Conservation (phyloP, 495 filamentous ascomycete genomes). For the Penicillium cinerascens region DNA sequence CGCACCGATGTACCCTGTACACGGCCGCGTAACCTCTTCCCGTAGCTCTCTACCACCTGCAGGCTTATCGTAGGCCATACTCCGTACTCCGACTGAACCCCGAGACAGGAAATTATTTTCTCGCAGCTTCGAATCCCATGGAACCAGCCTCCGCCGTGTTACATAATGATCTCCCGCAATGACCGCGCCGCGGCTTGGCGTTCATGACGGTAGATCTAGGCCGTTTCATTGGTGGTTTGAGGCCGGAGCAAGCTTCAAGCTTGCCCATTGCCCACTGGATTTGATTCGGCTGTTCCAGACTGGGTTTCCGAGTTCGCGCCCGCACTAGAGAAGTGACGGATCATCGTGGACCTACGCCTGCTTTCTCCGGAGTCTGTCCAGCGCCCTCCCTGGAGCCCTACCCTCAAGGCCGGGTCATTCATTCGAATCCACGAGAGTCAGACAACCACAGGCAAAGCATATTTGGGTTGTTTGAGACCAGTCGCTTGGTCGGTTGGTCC, state of each 20-base stretch:
- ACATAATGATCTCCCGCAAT: constrained; percentile 23
- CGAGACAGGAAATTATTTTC: constrained; percentile 3
- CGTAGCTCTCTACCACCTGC: not conserved
- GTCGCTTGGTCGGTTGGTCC: too few species aligned
- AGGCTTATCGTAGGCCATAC: not conserved
- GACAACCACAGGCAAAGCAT: not conserved
- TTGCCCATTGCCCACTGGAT: not conserved
- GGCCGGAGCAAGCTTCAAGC: not conserved
- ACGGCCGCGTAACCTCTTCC: not conserved
- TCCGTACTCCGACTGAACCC: not conserved
- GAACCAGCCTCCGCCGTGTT: constrained; percentile 16
- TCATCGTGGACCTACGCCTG: constrained; percentile 6
- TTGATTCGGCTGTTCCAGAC: constrained; percentile 1
- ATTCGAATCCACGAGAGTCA: not conserved
- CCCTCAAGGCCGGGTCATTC: not conserved
- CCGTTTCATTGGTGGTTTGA: constrained; percentile 8
- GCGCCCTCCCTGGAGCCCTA: not conserved
- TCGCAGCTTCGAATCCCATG: constrained; percentile 18
- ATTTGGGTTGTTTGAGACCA: constrained; percentile 6
- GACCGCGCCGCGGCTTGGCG: constrained; percentile 10
- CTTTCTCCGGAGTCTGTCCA: constrained; percentile 9
- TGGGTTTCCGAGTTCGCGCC: constrained; percentile 1
- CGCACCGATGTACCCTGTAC: constrained; percentile 4
- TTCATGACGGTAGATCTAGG: constrained; percentile 18
- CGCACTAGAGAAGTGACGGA: constrained; percentile 10